Evolutionary conservation across 129 eudicot species (phyloP).

Genomic region (Cynara cardunculus): DNA sequence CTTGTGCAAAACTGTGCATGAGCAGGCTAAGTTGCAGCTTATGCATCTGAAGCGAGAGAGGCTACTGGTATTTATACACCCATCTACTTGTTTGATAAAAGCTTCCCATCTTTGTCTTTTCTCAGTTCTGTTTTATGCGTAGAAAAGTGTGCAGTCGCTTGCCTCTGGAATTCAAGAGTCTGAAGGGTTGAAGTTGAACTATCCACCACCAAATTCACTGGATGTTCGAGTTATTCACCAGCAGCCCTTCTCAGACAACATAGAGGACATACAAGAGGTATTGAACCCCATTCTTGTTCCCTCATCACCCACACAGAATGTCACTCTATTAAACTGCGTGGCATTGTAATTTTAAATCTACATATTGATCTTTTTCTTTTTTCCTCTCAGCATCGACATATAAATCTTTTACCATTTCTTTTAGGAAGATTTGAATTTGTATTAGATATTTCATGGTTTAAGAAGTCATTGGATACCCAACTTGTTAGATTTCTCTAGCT

Average conservation of each 20-base stretch:
- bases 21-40: slow-evolving; percentile 62
- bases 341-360: not conserved
- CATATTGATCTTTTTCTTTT: not conserved
- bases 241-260: slow-evolving; percentile 11
- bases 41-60: slow-evolving; percentile 51
- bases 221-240: slow-evolving; percentile 22
- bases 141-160: slow-evolving; percentile 49
- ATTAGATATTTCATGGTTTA: not conserved
- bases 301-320: no score
- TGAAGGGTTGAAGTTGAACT: slow-evolving; percentile 40
- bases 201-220: slow-evolving; percentile 14
- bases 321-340: not conserved
- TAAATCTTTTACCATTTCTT: not conserved
- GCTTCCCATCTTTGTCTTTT: not conserved
- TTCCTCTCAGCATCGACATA: not conserved
- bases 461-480: not conserved
- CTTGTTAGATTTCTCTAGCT: not conserved
- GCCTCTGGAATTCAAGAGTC: slow-evolving; percentile 56
- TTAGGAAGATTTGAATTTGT: not conserved
- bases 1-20: slow-evolving; percentile 50
- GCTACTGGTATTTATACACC: slow-evolving; percentile 44
- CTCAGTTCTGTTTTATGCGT: slow-evolving; percentile 32
- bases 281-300: not conserved
- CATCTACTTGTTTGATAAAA: slow-evolving; percentile 6
- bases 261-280: slow-evolving; percentile 49